Conservation (phyloP, 129 eudicot genomes). For the Logfia minima region DNA sequence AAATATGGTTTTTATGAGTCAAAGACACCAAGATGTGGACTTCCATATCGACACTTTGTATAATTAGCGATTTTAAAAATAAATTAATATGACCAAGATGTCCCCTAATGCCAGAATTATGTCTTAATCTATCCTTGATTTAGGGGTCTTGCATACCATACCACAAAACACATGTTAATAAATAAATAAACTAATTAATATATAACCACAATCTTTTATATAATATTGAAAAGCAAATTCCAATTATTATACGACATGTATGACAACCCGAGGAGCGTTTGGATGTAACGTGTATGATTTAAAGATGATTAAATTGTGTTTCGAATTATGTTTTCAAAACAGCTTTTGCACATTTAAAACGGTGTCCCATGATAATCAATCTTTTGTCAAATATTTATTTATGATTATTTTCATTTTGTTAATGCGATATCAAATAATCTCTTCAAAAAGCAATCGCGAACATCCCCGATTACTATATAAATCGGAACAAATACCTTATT, state of each 20-base stretch:
- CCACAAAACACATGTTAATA: slow-evolving; percentile 9
- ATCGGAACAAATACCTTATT: too few species aligned
- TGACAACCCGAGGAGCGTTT: background rate
- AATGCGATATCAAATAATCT: too few species aligned
- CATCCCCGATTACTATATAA: too few species aligned
- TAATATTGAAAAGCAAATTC: background rate
- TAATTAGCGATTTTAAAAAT: background rate
- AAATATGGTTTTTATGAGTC: slow-evolving; percentile 13
- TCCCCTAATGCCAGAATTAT: slow-evolving; percentile 35
- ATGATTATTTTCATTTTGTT: too few species aligned
- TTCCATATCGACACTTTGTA: slow-evolving; percentile 20
- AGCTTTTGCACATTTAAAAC: too few species aligned
- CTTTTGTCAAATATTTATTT: too few species aligned
- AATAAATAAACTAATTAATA: background rate
- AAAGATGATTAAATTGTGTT: background rate
- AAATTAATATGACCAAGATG: slow-evolving; percentile 21
- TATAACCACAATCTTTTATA: background rate
- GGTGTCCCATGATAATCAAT: too few species aligned
- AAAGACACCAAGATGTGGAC: slow-evolving; percentile 19
- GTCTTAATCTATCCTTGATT: slow-evolving; percentile 56
- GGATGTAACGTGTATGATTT: background rate
- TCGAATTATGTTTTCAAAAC: too few species aligned
- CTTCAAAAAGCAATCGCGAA: too few species aligned
- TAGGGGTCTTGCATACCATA: slow-evolving; percentile 43
- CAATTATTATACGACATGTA: background rate